Conservation (phyloP, 2,329 filamentous ascomycete genomes). For the Calonectria pteridis region DNA sequence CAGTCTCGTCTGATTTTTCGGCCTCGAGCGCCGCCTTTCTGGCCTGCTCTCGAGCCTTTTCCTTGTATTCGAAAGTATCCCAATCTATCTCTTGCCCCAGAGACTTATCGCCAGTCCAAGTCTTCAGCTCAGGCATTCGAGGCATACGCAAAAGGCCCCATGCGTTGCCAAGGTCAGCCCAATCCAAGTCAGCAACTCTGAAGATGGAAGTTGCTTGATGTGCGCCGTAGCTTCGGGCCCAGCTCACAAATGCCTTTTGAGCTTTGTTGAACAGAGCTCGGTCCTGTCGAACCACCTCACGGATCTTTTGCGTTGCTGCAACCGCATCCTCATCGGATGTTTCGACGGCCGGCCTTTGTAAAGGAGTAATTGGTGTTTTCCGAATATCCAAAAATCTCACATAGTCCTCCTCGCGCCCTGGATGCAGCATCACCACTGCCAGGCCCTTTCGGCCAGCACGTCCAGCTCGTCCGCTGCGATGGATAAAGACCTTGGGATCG, state of each 20-base stretch:
- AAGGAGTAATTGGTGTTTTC: constrained; percentile 82
- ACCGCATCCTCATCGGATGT: constrained; percentile 73
- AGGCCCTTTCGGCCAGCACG: constrained; percentile 89
- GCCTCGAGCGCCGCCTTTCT: constrained; percentile 69
- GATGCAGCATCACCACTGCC: constrained; percentile 86
- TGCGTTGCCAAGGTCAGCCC: constrained; percentile 81
- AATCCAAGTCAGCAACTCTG: constrained; percentile 83
- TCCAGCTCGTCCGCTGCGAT: constrained; percentile 90
- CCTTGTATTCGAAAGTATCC: constrained; percentile 77
- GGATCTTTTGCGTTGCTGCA: constrained; percentile 69
- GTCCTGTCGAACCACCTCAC: constrained; percentile 66
- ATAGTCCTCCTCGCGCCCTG: constrained; percentile 90
- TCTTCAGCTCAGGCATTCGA: constrained; percentile 91
- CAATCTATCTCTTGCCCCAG: constrained; percentile 75
- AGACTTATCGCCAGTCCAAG: constrained; percentile 76
- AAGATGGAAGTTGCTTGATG: constrained; percentile 95
- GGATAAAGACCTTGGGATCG: constrained; percentile 95
- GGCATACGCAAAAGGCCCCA: constrained; percentile 92
- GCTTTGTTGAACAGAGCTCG: constrained; percentile 83
- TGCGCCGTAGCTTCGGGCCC: constrained; percentile 91
- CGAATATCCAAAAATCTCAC: constrained; percentile 87
- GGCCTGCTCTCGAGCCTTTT: constrained; percentile 77
- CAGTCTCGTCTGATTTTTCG: constrained; percentile 54
- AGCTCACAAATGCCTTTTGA: constrained; percentile 92
- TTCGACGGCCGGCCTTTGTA: constrained; percentile 68